These are phyloP conservation scores for Pythium apleroticum DNA, from an alignment of 352 stramenopile genomes.

Conservation along the genomic window DNA sequence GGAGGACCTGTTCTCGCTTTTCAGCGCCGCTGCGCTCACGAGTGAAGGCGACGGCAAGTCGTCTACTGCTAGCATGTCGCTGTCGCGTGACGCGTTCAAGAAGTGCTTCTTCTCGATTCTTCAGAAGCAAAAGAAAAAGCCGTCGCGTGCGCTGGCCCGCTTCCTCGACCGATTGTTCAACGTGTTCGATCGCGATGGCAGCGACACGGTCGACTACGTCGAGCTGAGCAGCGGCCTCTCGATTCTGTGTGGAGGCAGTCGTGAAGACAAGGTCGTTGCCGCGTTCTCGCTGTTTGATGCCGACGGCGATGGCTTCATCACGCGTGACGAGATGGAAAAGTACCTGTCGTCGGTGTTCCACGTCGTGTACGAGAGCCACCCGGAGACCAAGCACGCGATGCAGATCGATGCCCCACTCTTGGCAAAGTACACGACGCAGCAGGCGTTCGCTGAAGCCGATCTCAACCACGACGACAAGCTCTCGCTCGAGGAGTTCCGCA, in stretches of 20 bases:
- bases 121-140: constrained; percentile 52
- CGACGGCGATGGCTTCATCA: constrained; percentile 85
- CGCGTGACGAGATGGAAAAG: constrained; percentile 71
- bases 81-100: constrained; percentile 72
- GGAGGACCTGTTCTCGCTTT: constrained; percentile 60
- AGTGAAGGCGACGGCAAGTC: background rate
- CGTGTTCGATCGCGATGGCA: constrained; percentile 70
- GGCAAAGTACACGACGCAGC: constrained; percentile 65
- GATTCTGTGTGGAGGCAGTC: constrained; percentile 65
- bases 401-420: constrained; percentile 55
- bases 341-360: constrained; percentile 47
- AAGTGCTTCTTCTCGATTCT: constrained; percentile 65
- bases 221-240: constrained; percentile 79
- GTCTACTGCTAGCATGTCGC: constrained; percentile 22
- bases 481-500: constrained; percentile 79
- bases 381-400: constrained; percentile 36
- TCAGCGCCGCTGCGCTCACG: constrained; percentile 34
- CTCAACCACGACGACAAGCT: constrained; percentile 76
- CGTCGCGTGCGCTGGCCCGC: constrained; percentile 43
- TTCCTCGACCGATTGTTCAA: constrained; percentile 80
- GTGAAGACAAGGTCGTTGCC: constrained; percentile 74
- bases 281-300: constrained; percentile 87
- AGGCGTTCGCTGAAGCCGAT: constrained; percentile 89
- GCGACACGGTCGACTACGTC: constrained; percentile 70
- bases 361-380: constrained; percentile 26